Conservation (phyloP, 257 asterid species). For the Mentha longifolia region DNA sequence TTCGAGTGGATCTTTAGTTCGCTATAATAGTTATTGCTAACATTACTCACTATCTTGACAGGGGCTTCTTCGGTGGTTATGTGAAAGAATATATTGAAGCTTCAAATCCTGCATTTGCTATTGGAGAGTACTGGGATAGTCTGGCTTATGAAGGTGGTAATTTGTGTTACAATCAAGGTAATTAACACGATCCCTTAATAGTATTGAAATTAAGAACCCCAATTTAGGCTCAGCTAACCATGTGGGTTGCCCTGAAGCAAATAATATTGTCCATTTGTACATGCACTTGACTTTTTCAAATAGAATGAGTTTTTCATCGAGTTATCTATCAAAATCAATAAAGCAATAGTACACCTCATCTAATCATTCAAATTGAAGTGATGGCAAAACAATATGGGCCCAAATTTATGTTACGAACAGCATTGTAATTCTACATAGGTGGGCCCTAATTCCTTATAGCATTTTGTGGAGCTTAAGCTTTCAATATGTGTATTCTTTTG, state of each 20-base stretch:
- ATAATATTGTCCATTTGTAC: conserved; percentile 10
- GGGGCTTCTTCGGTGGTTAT: conserved; percentile 63
- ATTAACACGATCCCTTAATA: not conserved
- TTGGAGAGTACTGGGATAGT: conserved; percentile 70
- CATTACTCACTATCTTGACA: conserved; percentile 3
- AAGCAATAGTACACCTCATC: not conserved
- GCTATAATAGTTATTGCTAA: not conserved
- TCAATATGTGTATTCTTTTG: not conserved
- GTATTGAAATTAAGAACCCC: conserved; percentile 4
- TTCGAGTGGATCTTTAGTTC: not conserved
- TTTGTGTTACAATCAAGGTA: conserved; percentile 54
- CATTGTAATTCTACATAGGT: not conserved
- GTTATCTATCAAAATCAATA: not conserved
- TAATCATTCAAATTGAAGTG: not conserved
- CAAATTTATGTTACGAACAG: not conserved
- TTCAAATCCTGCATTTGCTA: conserved; percentile 59
- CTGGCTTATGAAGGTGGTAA: conserved; percentile 62
- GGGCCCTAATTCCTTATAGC: too few species aligned
- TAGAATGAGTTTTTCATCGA: not conserved
- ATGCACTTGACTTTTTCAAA: not conserved
- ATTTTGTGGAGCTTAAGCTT: conserved; percentile 11
- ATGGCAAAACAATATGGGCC: not conserved
- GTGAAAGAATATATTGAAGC: conserved; percentile 59
- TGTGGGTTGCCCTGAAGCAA: conserved; percentile 5
- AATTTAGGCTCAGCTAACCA: not conserved